Evolutionary conservation across 1,284 basidiomycete genomes (phyloP).

Genomic region (Athelia sp.): DNA sequence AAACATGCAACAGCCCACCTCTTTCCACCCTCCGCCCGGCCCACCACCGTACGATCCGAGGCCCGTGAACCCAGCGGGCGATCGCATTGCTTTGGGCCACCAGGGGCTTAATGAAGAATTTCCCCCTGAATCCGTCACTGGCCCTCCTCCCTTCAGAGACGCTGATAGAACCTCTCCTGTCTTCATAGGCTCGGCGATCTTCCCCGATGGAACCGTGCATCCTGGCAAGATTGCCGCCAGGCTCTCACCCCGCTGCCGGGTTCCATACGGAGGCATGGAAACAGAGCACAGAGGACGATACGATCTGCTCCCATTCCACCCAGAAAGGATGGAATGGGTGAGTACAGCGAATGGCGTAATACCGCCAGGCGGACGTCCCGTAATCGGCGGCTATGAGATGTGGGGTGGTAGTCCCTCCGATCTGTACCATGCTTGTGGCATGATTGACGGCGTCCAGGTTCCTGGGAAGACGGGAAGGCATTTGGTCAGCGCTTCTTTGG

Average conservation of each 20-base stretch:
- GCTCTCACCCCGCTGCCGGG: slow-evolving; percentile 43
- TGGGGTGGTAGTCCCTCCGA: slow-evolving; percentile 26
- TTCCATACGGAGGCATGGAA: slow-evolving; percentile 63
- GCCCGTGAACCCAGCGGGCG: too few relatives aligned
- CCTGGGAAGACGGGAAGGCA: slow-evolving; percentile 73
- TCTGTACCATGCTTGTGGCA: slow-evolving; percentile 51
- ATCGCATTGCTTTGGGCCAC: neutral
- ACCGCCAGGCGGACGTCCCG: slow-evolving; percentile 41
- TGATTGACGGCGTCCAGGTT: slow-evolving; percentile 45
- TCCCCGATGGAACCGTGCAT: slow-evolving; percentile 54
- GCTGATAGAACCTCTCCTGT: slow-evolving; percentile 50
- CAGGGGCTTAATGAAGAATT: neutral
- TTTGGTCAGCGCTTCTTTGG: slow-evolving; percentile 29
- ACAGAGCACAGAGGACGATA: slow-evolving; percentile 55
- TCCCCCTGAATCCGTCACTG: slow-evolving; percentile 18
- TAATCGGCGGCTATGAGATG: slow-evolving; percentile 48
- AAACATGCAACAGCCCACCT: too few relatives aligned
- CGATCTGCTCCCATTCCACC: slow-evolving; percentile 65
- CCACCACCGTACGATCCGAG: too few relatives aligned
- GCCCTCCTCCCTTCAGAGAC: slow-evolving; percentile 46
- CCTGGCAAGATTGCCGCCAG: slow-evolving; percentile 72
- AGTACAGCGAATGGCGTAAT: slow-evolving; percentile 51
- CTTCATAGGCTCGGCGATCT: slow-evolving; percentile 67
- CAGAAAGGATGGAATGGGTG: slow-evolving; percentile 67
- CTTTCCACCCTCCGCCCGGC: too few relatives aligned